Conservation (phyloP, 495 filamentous ascomycete species). For the Lentithecium fluviatile region DNA sequence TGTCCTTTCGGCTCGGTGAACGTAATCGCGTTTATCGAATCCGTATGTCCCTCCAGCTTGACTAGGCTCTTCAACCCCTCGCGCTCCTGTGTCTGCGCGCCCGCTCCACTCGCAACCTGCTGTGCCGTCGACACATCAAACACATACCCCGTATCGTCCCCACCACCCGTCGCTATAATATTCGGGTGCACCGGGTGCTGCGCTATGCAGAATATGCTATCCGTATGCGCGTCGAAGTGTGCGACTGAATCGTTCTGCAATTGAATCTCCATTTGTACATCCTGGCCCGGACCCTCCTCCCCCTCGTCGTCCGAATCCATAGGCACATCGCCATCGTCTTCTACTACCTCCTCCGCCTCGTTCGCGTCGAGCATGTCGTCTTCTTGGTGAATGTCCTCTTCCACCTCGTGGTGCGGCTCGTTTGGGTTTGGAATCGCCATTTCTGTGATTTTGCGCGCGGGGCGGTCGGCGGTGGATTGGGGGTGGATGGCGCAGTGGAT, state of each 20-base stretch:
- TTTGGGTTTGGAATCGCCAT: slow-evolving; percentile 31
- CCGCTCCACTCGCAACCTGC: slow-evolving; percentile 14
- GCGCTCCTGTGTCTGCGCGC: slow-evolving; percentile 58
- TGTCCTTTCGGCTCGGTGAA: slow-evolving; percentile 83
- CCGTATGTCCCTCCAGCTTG: slow-evolving; percentile 80
- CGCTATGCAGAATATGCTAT: slow-evolving; percentile 89
- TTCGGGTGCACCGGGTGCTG: slow-evolving; percentile 78
- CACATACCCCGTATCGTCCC: slow-evolving; percentile 80
- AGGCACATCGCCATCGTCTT: slow-evolving; percentile 43
- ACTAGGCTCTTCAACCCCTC: slow-evolving; percentile 61
- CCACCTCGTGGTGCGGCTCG: slow-evolving; percentile 24
- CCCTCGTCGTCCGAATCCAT: slow-evolving; percentile 65
- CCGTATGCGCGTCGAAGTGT: slow-evolving; percentile 84
- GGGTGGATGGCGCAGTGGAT: too few relatives aligned
- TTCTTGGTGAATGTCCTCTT: slow-evolving; percentile 36
- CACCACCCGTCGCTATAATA: slow-evolving; percentile 83
- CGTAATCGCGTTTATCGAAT: slow-evolving; percentile 79
- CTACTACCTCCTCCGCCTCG: slow-evolving; percentile 46
- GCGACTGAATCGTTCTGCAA: slow-evolving; percentile 88
- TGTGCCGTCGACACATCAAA: slow-evolving; percentile 65
- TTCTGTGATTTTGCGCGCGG: background rate
- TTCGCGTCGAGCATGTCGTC: slow-evolving; percentile 44
- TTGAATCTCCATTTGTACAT: slow-evolving; percentile 61
- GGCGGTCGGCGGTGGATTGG: too few relatives aligned
- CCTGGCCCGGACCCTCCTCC: slow-evolving; percentile 40